Percentiles rank a stretch among this genome's conserved stretches.
These are phyloP conservation scores for Ogataea neopini DNA, from an alignment of 805 yeast genomes.

Conservation along the genomic window DNA sequence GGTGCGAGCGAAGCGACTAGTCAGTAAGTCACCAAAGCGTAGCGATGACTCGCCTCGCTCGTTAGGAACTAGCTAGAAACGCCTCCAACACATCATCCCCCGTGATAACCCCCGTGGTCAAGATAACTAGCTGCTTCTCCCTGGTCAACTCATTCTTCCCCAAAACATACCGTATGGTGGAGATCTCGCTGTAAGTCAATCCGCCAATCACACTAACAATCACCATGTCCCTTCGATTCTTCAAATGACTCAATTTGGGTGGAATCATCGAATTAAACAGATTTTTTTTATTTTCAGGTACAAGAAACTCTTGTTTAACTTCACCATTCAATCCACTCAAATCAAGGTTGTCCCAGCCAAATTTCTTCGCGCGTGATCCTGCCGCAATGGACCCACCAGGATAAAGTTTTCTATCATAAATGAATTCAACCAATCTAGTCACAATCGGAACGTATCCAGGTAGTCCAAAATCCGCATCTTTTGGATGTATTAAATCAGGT, in stretches of 20 bases:
- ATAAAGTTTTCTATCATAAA: conserved; percentile 55
- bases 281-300: conserved; percentile 33
- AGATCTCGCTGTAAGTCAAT: conserved; percentile 78
- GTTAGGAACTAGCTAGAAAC: too few relatives aligned
- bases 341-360: conserved; percentile 45
- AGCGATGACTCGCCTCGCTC: too few relatives aligned
- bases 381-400: conserved; percentile 21
- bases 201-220: conserved; percentile 78
- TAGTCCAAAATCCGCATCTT: conserved; percentile 59
- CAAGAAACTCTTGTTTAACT: conserved; percentile 29
- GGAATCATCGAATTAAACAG: conserved; percentile 31
- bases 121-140: conserved; percentile 40
- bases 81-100: conserved; percentile 35
- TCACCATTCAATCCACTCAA: conserved; percentile 45
- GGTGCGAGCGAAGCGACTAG: too few relatives aligned
- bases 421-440: conserved; percentile 65
- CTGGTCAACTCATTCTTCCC: conserved; percentile 36
- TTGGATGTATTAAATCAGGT: conserved; percentile 41
- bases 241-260: conserved; percentile 22
- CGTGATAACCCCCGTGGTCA: conserved; percentile 47
- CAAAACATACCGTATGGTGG: conserved; percentile 67
- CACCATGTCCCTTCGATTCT: conserved; percentile 29
- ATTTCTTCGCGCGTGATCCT: conserved; percentile 30
- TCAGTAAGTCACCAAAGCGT: too few relatives aligned
- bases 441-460: conserved; percentile 83